Conservation (phyloP, 75 land plant species). For the Cupressus sempervirens region DNA sequence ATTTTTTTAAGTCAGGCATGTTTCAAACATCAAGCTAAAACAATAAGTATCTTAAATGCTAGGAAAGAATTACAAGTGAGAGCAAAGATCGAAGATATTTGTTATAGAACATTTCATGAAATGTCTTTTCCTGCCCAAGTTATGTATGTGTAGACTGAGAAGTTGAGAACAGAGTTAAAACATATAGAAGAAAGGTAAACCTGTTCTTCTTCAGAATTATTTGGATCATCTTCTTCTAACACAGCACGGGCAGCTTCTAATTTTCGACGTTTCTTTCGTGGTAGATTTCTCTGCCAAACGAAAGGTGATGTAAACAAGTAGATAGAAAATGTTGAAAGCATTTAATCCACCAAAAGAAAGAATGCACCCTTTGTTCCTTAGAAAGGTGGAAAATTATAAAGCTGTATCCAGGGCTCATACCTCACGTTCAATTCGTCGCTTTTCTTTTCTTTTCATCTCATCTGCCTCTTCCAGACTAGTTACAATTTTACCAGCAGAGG, state of each 20-base stretch:
- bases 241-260: conserved; percentile 83
- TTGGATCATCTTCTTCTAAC: conserved; percentile 44
- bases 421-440: conserved; percentile 71
- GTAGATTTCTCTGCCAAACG: conserved; percentile 73
- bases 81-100: background rate
- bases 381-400: background rate
- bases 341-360: background rate
- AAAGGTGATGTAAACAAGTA: background rate
- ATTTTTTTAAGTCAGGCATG: too few species aligned
- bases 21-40: too few species aligned
- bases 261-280: conserved; percentile 81
- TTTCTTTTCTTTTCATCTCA: conserved; percentile 68
- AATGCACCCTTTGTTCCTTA: background rate
- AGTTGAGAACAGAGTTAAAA: background rate
- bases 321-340: background rate
- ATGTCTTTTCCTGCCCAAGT: background rate
- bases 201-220: conserved; percentile 12
- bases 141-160: background rate
- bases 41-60: too few species aligned
- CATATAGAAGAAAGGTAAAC: conserved; percentile 14
- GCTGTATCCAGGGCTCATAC: conserved; percentile 16
- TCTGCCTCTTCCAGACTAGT: conserved; percentile 75
- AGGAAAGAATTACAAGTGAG: background rate
- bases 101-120: background rate
- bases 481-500: conserved; percentile 27